Evolutionary conservation across 1,139 yeast species (phyloP).

Genomic region (Eremothecium coryli): DNA sequence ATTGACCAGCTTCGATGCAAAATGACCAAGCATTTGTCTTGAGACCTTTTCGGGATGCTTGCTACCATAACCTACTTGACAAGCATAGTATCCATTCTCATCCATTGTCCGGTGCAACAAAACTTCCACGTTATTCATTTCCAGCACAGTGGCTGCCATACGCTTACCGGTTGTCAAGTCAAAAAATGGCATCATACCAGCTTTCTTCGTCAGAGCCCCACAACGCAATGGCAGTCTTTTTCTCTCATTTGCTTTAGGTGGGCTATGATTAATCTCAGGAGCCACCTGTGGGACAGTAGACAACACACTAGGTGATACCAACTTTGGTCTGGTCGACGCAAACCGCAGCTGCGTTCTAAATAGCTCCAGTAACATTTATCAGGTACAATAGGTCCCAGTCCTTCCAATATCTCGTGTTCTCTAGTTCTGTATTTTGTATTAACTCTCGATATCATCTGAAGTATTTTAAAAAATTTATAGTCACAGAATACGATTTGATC

Average conservation of each 20-base stretch:
- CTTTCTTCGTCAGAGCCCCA: constrained; percentile 73
- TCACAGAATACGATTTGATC: too few species aligned
- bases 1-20: constrained; percentile 68
- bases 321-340: constrained; percentile 8
- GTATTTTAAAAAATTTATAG: too few species aligned
- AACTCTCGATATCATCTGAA: too few species aligned
- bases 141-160: constrained; percentile 74
- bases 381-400: too few species aligned
- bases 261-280: constrained; percentile 44
- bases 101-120: constrained; percentile 57
- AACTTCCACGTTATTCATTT: constrained; percentile 84
- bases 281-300: constrained; percentile 22
- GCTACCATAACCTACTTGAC: constrained; percentile 79
- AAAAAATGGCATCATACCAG: constrained; percentile 87
- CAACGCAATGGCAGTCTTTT: constrained; percentile 66
- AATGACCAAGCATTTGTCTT: constrained; percentile 65
- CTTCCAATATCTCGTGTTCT: too few species aligned
- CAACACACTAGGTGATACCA: constrained; percentile 22
- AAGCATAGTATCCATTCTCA: constrained; percentile 73
- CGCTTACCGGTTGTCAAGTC: constrained; percentile 57
- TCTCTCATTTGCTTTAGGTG: constrained; percentile 51
- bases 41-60: constrained; percentile 54
- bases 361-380: constrained; percentile 5
- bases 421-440: too few species aligned
- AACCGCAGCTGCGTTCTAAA: constrained; percentile 6